Evolutionary conservation across 768 basidiomycete species (phyloP).

Genomic region (Suillus tomentosus): DNA sequence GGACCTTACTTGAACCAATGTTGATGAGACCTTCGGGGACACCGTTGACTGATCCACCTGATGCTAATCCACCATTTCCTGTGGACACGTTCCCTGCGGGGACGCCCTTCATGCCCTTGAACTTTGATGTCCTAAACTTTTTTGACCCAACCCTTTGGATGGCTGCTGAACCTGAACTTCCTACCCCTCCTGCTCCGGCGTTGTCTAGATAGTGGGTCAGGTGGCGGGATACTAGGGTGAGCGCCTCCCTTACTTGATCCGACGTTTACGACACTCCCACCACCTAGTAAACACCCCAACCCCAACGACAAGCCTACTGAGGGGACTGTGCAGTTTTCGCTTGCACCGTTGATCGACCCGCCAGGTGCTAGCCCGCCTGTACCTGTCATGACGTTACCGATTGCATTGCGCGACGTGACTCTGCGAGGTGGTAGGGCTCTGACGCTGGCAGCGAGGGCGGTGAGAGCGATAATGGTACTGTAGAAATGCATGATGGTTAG

Average conservation of each 20-base stretch:
- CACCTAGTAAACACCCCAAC: background rate
- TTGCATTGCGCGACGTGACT: slow-evolving; percentile 18
- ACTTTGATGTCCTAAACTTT: slow-evolving; percentile 2
- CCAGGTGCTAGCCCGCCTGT: slow-evolving; percentile 37
- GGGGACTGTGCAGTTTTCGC: slow-evolving; percentile 11
- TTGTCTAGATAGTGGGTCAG: slow-evolving; percentile 18
- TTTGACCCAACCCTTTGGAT: slow-evolving; percentile 5
- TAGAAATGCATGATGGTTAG: slow-evolving; percentile 28
- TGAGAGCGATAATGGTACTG: slow-evolving; percentile 25
- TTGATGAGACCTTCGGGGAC: slow-evolving; percentile 29
- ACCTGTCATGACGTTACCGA: slow-evolving; percentile 17
- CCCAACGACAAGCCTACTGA: background rate
- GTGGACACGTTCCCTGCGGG: slow-evolving; percentile 16
- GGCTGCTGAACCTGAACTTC: background rate
- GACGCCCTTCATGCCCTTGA: background rate
- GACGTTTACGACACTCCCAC: background rate
- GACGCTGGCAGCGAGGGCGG: slow-evolving; percentile 26
- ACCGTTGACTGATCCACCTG: slow-evolving; percentile 13
- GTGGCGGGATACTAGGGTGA: background rate
- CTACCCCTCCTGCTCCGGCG: slow-evolving; percentile 14
- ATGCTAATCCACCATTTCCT: slow-evolving; percentile 15
- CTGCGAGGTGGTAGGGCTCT: slow-evolving; percentile 31
- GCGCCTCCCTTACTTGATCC: slow-evolving; percentile 17
- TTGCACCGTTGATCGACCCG: slow-evolving; percentile 31
- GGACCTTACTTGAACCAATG: slow-evolving; percentile 35